These are phyloP conservation scores for Begonia loranthoides DNA, from an alignment of 306 rosid species.

Conservation along the genomic window DNA sequence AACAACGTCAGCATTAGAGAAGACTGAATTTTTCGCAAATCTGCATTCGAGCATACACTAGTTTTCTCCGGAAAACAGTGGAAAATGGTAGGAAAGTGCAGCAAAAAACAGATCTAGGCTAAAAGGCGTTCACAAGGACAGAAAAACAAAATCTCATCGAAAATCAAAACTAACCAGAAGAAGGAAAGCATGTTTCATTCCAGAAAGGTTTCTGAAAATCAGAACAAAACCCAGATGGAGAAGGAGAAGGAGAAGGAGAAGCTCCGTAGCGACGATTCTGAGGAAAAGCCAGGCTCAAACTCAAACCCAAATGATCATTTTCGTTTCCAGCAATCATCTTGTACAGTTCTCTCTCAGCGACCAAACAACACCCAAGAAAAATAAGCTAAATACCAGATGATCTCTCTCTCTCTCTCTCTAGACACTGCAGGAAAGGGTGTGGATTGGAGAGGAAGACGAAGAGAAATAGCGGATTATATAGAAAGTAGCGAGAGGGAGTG, in stretches of 20 bases:
- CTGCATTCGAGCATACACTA: too few relatives aligned
- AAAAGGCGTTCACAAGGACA: too few relatives aligned
- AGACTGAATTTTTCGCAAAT: too few relatives aligned
- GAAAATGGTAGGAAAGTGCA: too few relatives aligned
- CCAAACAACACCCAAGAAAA: not conserved
- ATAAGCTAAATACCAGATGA: not conserved
- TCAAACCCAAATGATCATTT: slow-evolving; percentile 47
- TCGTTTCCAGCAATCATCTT: slow-evolving; percentile 38
- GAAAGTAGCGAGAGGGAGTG: not conserved
- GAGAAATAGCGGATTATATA: not conserved
- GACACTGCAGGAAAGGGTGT: not conserved
- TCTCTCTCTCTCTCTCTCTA: not conserved
- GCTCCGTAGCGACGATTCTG: slow-evolving; percentile 4
- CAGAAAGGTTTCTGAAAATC: slow-evolving; percentile 28
- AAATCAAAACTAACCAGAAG: slow-evolving; percentile 20
- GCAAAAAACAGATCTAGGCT: too few relatives aligned
- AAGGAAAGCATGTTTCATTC: slow-evolving; percentile 27
- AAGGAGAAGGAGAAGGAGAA: slow-evolving; percentile 9
- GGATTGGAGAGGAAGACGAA: too few relatives aligned
- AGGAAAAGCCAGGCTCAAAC: slow-evolving; percentile 57
- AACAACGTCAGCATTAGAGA: too few relatives aligned
- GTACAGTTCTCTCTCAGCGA: not conserved
- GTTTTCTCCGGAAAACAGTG: too few relatives aligned
- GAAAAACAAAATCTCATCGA: too few relatives aligned
- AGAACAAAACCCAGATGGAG: slow-evolving; percentile 13